Conservation (phyloP, 129 eudicot genomes). For the Helichrysum umbraculigerum region DNA sequence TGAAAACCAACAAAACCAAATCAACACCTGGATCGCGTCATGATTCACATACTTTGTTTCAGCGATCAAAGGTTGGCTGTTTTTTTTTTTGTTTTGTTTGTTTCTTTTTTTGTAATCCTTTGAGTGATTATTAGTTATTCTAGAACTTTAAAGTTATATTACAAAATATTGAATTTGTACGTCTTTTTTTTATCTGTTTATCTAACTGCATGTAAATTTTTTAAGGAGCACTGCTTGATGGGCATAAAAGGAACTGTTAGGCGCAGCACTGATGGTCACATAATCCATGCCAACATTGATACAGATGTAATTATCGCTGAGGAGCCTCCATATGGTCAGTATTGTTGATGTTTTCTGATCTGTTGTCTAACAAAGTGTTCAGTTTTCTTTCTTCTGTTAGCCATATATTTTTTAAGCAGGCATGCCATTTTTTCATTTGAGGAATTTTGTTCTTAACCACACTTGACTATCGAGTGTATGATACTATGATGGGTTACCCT, state of each 20-base stretch:
- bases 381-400: not conserved
- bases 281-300: conserved; percentile 97
- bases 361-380: too few species aligned
- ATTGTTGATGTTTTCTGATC: not conserved
- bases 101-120: not conserved
- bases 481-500: not conserved
- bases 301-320: conserved; percentile 97
- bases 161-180: not conserved
- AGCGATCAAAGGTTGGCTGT: conserved; percentile 79
- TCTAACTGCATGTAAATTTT: not conserved
- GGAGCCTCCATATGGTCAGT: conserved; percentile 97
- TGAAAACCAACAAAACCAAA: conserved; percentile 90
- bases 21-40: conserved; percentile 96
- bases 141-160: not conserved
- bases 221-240: conserved; percentile 95
- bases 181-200: not conserved
- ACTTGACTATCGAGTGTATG: not conserved
- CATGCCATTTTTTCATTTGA: not conserved
- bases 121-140: not conserved
- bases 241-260: conserved; percentile 99
- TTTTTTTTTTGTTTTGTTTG: too few species aligned
- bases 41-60: conserved; percentile 95
- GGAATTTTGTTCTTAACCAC: not conserved
- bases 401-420: not conserved
- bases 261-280: conserved; percentile 98